Base-by-base conservation (phyloP, 305 asterid species). In the Rubia occidens region DNA sequence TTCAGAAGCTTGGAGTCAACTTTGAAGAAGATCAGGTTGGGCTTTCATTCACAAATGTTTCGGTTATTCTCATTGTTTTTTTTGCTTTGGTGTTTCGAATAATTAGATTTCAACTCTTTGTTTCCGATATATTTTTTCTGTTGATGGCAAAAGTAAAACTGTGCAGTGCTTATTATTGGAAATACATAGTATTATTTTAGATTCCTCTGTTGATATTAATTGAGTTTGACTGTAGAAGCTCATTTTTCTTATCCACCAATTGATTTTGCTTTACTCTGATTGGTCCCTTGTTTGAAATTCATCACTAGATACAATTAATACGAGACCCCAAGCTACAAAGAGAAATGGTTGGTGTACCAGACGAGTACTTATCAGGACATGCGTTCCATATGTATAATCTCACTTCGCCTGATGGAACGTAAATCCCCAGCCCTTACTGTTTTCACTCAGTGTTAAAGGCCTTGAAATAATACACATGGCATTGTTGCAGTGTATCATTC, bases 311-410 rank as follows among this genome's bases (percentile, higher is more conserved):
- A 45, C 78, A 88, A 75, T 82, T 67, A 74, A 79, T 95, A 73
- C 82, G 96, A 71, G 96, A 94, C 77, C 96, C 96, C 42, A 80
- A 71, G 81, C 76, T 82, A 75, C 99, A 95, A 82, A 79, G 83
- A 64, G 95, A 88, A 75, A 79, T 84, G 90, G 94, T 93, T 77
- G 99, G 99, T 67, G 96, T 94, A 67, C 99, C 97, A 1, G 90
- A 86, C 78, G 96, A 94, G 81, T 79, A 91, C 83, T 76, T 91
- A 73, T 69, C 81, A 37, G 99, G 96, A 24, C 99, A 95, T 83
- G 97, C 97, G 39, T 94, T 87, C 86, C 99, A 91, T 75, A 83
- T 82, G 86, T 94, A 91, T 79, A 87, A 85, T 80, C 85, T 94
- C 64, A 84, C 91, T 45, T 91, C 99, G 60, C 91, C 96, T 21